Conservation (phyloP, 2,329 filamentous ascomycete species). For the Colletotrichum eleusines region DNA sequence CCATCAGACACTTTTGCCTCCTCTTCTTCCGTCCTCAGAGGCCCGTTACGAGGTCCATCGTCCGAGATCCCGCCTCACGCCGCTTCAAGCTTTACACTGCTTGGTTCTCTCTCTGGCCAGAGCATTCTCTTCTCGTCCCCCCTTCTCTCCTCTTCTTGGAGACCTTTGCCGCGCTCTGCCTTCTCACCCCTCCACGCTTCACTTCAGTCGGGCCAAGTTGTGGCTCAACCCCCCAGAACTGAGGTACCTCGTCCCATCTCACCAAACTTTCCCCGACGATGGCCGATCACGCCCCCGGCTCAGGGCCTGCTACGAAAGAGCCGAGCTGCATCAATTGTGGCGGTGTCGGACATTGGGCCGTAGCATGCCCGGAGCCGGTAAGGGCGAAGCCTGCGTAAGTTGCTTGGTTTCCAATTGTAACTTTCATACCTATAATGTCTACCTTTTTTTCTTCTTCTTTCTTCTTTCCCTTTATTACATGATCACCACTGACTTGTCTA, state of each 20-base stretch:
- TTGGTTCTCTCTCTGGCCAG: neutral
- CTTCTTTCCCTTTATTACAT: too few species aligned
- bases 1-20: neutral
- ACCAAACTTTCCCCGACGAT: constrained; percentile 2
- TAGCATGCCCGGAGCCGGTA: constrained; percentile 39
- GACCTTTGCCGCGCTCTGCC: too few species aligned
- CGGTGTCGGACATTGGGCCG: constrained; percentile 39
- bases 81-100: neutral
- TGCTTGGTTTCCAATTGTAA: neutral
- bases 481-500: constrained; percentile 16
- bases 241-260: neutral
- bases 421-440: neutral
- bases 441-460: too few species aligned
- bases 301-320: constrained; percentile 35
- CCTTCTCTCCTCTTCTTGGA: neutral
- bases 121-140: neutral
- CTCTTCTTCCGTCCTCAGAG: neutral
- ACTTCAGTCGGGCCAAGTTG: neutral
- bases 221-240: neutral
- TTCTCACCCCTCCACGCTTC: neutral
- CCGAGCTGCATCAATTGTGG: constrained; percentile 41
- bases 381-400: constrained; percentile 41
- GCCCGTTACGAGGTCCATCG: neutral
- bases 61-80: neutral
- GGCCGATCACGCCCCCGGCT: constrained; percentile 36